phyloP scores from a whole-genome alignment of 805 yeast genomes.

The Nakazawaea ernobii region DNA sequence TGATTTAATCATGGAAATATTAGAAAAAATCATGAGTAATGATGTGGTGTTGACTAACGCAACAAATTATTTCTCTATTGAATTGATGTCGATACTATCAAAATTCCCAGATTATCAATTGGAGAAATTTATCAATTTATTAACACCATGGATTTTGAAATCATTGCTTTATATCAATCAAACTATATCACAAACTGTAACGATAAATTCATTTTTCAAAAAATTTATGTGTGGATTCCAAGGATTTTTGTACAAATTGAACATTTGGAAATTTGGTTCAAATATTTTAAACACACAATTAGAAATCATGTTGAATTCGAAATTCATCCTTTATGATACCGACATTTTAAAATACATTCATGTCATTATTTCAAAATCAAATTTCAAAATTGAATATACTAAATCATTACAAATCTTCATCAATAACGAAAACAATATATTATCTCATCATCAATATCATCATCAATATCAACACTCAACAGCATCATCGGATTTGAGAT shows the following conservation, averaged over 20 bases:
- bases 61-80: constrained; percentile 4
- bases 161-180: constrained; percentile 58
- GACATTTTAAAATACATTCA: constrained; percentile 41
- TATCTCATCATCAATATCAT: constrained; percentile 22
- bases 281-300: constrained; percentile 55
- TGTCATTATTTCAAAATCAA: constrained; percentile 31
- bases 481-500: constrained; percentile 21
- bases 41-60: constrained; percentile 1
- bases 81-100: constrained; percentile 1
- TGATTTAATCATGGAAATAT: background rate
- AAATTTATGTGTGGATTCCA: constrained; percentile 27
- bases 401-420: constrained; percentile 60
- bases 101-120: background rate
- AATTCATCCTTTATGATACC: constrained; percentile 37
- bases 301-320: constrained; percentile 48
- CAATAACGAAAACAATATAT: constrained; percentile 39
- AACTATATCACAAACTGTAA: constrained; percentile 47
- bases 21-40: background rate
- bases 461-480: too few relatives aligned
- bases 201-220: constrained; percentile 23
- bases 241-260: constrained; percentile 21
- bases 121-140: background rate
- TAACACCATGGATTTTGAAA: constrained; percentile 48
- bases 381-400: constrained; percentile 32
- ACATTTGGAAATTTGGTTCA: constrained; percentile 38